Percentiles rank a stretch among this genome's conserved stretches.
Conservation (phyloP, 306 rosid species). For the Cucurbita argyrosperma region DNA sequence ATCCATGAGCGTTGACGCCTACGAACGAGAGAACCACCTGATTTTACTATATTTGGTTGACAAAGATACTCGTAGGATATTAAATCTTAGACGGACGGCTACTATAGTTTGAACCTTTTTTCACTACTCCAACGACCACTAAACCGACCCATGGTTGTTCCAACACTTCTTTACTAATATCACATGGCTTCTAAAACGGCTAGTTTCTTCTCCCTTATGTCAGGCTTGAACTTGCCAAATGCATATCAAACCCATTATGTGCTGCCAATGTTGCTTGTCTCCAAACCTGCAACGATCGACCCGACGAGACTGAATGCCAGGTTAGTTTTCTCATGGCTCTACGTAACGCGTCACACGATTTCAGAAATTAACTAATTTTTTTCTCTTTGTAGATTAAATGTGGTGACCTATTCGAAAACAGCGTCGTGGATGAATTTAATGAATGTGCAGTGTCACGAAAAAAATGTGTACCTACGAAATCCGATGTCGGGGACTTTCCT, state of each 20-base stretch:
- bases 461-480: conserved; percentile 87
- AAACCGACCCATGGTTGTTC: neutral
- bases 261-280: conserved; percentile 94
- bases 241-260: conserved; percentile 74
- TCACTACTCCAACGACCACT: neutral
- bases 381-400: conserved; percentile 57
- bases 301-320: conserved; percentile 96
- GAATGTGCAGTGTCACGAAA: conserved; percentile 91
- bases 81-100: neutral
- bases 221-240: conserved; percentile 82
- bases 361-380: neutral
- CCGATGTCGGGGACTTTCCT: conserved; percentile 90
- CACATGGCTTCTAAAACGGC: neutral
- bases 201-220: conserved; percentile 13
- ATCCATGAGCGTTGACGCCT: no score
- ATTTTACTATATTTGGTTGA: neutral
- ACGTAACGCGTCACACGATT: neutral
- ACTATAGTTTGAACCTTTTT: neutral
- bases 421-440: conserved; percentile 78
- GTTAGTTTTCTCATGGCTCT: conserved; percentile 21
- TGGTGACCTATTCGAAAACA: conserved; percentile 84
- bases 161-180: neutral
- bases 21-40: no score
- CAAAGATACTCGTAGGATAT: neutral
- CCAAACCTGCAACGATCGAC: conserved; percentile 91